These are phyloP conservation scores for Talaromyces pinophilus DNA, from an alignment of 2,329 filamentous ascomycete species.

Conservation along the genomic window DNA sequence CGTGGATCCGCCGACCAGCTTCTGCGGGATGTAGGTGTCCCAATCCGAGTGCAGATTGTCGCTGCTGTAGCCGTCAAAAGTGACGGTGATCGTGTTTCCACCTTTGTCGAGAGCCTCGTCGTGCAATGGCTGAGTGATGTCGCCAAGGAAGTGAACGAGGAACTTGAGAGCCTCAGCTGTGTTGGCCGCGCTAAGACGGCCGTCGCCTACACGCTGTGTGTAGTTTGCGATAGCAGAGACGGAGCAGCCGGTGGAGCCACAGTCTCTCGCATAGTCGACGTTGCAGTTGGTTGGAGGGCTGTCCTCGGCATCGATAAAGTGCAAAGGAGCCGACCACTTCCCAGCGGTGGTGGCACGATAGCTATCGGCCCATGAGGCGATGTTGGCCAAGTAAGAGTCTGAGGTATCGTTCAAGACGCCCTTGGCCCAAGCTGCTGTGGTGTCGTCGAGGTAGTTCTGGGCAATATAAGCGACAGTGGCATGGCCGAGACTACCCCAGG, in stretches of 20 bases:
- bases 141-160: slow-evolving; percentile 26
- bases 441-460: slow-evolving; percentile 48
- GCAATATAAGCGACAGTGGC: slow-evolving; percentile 58
- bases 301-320: slow-evolving; percentile 56
- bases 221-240: slow-evolving; percentile 58
- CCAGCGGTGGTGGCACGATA: slow-evolving; percentile 54
- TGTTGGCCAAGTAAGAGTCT: slow-evolving; percentile 51
- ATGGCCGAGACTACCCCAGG: slow-evolving; percentile 58
- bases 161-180: slow-evolving; percentile 24
- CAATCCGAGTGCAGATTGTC: slow-evolving; percentile 26
- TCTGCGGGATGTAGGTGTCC: slow-evolving; percentile 27
- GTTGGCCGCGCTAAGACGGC: neutral
- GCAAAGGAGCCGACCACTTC: slow-evolving; percentile 49
- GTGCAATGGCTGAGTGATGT: slow-evolving; percentile 25
- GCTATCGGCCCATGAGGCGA: slow-evolving; percentile 57
- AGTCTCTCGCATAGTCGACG: slow-evolving; percentile 55
- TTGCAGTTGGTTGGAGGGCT: slow-evolving; percentile 51
- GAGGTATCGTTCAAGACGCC: slow-evolving; percentile 48
- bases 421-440: slow-evolving; percentile 49
- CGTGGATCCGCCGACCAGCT: slow-evolving; percentile 24
- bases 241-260: slow-evolving; percentile 52
- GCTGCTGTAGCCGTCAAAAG: slow-evolving; percentile 22
- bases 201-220: slow-evolving; percentile 14
- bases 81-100: slow-evolving; percentile 24
- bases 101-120: slow-evolving; percentile 21